Evolutionary conservation across 352 stramenopile genomes (phyloP).

Genomic region (Phytophthora nicotianae): DNA sequence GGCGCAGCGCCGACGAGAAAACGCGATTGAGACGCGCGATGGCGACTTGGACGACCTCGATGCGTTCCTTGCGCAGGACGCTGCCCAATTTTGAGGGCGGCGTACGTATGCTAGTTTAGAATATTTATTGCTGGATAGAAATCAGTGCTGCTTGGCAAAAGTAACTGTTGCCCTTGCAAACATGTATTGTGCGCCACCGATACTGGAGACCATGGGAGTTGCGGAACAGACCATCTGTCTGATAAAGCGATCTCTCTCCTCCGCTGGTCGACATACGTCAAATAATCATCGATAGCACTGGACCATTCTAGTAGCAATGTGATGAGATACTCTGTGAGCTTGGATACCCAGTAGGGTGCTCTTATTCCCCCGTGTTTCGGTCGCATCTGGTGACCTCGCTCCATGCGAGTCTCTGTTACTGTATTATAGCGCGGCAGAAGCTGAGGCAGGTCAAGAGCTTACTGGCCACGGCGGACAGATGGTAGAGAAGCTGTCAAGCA

Average conservation of each 20-base stretch:
- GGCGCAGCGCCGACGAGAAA: slow-evolving; percentile 36
- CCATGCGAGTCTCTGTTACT: slow-evolving; percentile 1
- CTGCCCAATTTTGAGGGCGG: slow-evolving; percentile 46
- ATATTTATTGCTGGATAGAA: slow-evolving; percentile 22
- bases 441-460: slow-evolving; percentile 26
- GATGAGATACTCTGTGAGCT: no score
- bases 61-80: slow-evolving; percentile 62
- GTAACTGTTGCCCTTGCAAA: no score
- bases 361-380: slow-evolving; percentile 15
- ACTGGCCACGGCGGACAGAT: slow-evolving; percentile 23
- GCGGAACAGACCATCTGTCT: slow-evolving; percentile 9
- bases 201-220: background rate
- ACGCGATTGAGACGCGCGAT: slow-evolving; percentile 52
- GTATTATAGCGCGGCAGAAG: slow-evolving; percentile 7
- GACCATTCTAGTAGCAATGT: no score
- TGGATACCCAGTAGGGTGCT: no score
- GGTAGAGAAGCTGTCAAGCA: slow-evolving; percentile 24
- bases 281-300: slow-evolving; percentile 4
- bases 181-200: slow-evolving; percentile 6
- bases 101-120: background rate
- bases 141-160: slow-evolving; percentile 1
- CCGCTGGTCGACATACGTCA: slow-evolving; percentile 16
- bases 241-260: slow-evolving; percentile 14
- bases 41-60: slow-evolving; percentile 63
- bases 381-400: slow-evolving; percentile 12